Evolutionary conservation across 75 land plant genomes (phyloP).

Genomic region (Picea glauca): DNA sequence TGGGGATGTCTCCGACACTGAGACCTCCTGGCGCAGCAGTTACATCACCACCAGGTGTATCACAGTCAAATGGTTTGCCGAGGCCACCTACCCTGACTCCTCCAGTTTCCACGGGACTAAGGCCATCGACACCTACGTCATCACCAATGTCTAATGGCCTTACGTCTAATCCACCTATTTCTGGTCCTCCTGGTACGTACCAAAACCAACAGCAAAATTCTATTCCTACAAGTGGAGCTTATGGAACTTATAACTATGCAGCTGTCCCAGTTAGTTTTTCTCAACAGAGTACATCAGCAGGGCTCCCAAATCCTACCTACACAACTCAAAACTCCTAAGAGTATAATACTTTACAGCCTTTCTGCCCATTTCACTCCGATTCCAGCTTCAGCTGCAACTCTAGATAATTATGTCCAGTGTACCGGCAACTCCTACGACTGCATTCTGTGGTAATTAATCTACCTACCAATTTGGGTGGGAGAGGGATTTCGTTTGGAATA

Average conservation of each 20-base stretch:
- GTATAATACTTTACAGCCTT: too few species aligned
- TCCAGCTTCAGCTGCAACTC: too few species aligned
- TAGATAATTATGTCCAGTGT: too few species aligned
- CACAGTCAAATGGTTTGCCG: constrained; percentile 15
- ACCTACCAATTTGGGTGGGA: too few species aligned
- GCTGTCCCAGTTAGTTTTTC: background rate
- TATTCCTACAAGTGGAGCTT: constrained; percentile 5
- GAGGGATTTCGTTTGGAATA: too few species aligned
- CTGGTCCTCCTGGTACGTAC: too few species aligned
- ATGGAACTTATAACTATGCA: constrained; percentile 12
- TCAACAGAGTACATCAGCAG: background rate
- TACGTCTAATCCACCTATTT: background rate
- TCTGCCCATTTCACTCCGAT: too few species aligned
- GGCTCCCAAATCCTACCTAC: background rate
- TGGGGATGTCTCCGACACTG: background rate
- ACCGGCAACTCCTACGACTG: too few species aligned
- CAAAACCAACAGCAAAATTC: background rate
- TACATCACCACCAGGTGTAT: constrained; percentile 5
- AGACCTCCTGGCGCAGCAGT: constrained; percentile 12
- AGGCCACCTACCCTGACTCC: constrained; percentile 14
- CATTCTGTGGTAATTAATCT: too few species aligned
- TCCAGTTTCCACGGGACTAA: background rate
- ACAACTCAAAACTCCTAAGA: too few species aligned
- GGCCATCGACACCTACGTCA: constrained; percentile 10
- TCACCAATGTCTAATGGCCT: constrained; percentile 10